These are phyloP conservation scores for Colletotrichum acutatum DNA, from an alignment of 2,329 filamentous ascomycete species.

Conservation along the genomic window DNA sequence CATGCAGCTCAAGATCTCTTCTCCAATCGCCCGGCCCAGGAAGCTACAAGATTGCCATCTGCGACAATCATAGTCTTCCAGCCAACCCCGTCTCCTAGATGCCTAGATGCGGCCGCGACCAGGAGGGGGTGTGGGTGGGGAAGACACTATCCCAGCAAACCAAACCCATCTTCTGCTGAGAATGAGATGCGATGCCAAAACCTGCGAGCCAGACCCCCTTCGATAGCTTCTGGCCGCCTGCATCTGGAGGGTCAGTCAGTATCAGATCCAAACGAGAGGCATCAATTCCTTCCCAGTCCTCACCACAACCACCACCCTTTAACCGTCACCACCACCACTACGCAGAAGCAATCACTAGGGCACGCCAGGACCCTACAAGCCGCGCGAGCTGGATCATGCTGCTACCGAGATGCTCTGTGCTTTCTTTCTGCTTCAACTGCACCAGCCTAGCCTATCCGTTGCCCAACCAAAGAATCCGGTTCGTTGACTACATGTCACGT, in stretches of 20 bases:
- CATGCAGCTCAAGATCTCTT: constrained; percentile 28
- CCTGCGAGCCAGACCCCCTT: background rate
- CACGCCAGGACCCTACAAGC: background rate
- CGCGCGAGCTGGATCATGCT: background rate
- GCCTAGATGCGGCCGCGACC: background rate
- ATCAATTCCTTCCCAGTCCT: background rate
- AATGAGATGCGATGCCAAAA: background rate
- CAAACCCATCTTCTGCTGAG: background rate
- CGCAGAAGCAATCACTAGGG: background rate
- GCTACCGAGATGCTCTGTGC: background rate
- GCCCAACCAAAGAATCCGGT: background rate
- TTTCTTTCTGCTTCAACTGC: background rate
- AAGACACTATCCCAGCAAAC: background rate
- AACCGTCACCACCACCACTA: background rate
- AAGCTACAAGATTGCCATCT: constrained; percentile 17
- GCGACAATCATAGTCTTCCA: constrained; percentile 2
- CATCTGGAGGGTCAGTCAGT: background rate
- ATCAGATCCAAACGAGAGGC: background rate
- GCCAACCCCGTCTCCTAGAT: background rate
- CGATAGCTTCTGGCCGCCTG: background rate
- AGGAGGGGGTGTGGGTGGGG: background rate
- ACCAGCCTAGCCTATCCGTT: background rate
- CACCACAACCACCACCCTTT: background rate
- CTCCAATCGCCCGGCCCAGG: background rate
- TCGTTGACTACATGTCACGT: background rate